A percentile compares a stretch with the other conserved stretches of the same genome.
Conservation (phyloP, 768 basidiomycete genomes). For the Suillus weaverae region DNA sequence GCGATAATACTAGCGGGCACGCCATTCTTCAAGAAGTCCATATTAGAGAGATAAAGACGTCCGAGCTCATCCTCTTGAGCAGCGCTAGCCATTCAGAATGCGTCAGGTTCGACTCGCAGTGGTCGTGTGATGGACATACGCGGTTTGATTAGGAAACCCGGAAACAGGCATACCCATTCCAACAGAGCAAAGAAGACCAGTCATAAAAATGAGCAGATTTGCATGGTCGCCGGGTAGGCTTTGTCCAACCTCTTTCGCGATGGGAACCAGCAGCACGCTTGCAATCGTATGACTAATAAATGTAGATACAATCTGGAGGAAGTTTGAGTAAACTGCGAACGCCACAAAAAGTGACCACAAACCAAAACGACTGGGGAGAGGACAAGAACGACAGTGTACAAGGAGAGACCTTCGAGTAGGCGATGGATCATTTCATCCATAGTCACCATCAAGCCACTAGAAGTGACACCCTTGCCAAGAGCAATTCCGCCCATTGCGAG, state of each 20-base stretch:
- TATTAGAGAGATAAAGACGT: slow-evolving; percentile 77
- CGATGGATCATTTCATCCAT: slow-evolving; percentile 64
- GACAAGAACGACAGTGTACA: slow-evolving; percentile 72
- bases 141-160: slow-evolving; percentile 98
- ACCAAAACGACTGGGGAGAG: slow-evolving; percentile 73
- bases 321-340: neutral
- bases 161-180: slow-evolving; percentile 99
- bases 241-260: slow-evolving; percentile 87
- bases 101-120: neutral
- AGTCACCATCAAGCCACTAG: slow-evolving; percentile 82
- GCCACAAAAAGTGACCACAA: slow-evolving; percentile 20
- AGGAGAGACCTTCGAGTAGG: slow-evolving; percentile 57
- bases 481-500: slow-evolving; percentile 98
- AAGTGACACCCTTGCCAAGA: slow-evolving; percentile 88
- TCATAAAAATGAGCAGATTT: slow-evolving; percentile 90
- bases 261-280: slow-evolving; percentile 93
- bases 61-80: slow-evolving; percentile 96
- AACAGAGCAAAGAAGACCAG: slow-evolving; percentile 87
- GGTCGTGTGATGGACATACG: slow-evolving; percentile 52
- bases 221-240: slow-evolving; percentile 67
- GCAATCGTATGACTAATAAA: slow-evolving; percentile 99
- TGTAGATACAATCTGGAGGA: slow-evolving; percentile 75
- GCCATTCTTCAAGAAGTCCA: slow-evolving; percentile 92
- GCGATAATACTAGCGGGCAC: slow-evolving; percentile 94
- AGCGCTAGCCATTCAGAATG: slow-evolving; percentile 48